Conservation (phyloP, 306 rosid species). For the Ochetophila trinervis region DNA sequence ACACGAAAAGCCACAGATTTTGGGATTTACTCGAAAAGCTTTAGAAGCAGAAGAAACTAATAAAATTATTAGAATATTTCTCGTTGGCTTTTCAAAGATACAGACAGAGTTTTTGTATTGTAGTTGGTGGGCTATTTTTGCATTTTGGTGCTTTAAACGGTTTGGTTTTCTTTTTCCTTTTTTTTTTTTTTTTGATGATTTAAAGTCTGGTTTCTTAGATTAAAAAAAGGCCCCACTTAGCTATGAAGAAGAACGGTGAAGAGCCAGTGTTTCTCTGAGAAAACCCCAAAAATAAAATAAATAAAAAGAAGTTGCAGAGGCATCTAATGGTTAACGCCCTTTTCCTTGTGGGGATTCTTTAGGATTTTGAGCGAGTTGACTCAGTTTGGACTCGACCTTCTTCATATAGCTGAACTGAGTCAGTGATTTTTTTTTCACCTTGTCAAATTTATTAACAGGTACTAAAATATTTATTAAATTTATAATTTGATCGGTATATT, state of each 20-base stretch:
- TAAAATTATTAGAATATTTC: slow-evolving; percentile 4
- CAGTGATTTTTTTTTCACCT: no score
- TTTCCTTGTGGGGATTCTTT: no score
- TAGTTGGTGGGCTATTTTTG: slow-evolving; percentile 26
- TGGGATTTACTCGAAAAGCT: slow-evolving; percentile 1
- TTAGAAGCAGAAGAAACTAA: neutral
- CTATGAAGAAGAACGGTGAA: neutral
- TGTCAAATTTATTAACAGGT: no score
- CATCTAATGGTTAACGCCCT: neutral
- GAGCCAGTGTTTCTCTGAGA: neutral
- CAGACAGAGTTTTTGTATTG: neutral
- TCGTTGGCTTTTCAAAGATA: slow-evolving; percentile 12
- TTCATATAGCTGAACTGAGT: no score
- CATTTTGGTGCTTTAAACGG: slow-evolving; percentile 1
- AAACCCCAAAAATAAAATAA: neutral
- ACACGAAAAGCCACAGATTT: slow-evolving; percentile 40
- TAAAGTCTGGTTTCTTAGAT: no score
- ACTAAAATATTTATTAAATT: no score
- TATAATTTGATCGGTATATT: no score
- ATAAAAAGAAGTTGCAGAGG: neutral
- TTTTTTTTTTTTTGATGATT: no score
- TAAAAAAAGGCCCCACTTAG: slow-evolving; percentile 10
- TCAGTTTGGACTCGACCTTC: no score
- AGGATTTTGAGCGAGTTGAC: no score
- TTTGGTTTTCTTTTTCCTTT: no score